A percentile compares a stretch with the other conserved stretches of the same genome.
phyloP scores from a whole-genome alignment of 2,329 filamentous ascomycete species.

The Fusarium incarnatum region DNA sequence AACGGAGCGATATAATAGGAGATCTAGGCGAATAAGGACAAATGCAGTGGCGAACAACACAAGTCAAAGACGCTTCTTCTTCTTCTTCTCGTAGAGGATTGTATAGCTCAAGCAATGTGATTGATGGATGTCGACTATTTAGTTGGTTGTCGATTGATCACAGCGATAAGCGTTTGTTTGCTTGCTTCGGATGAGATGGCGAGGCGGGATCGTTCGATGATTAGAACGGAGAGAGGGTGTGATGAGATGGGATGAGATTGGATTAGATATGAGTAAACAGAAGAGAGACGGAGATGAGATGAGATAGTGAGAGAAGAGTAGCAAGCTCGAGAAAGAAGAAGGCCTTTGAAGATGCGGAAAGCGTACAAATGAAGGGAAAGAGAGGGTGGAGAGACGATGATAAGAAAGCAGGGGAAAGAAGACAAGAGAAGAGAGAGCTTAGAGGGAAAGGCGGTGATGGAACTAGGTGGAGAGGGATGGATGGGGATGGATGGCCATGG shows the following conservation, averaged over 20 bases:
- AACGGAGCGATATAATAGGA: conserved; percentile 23
- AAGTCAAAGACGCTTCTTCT: conserved; percentile 50
- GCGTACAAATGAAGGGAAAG: conserved; percentile 50
- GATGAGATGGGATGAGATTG: conserved; percentile 23
- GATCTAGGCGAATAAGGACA: conserved; percentile 36
- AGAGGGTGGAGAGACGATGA: conserved; percentile 50
- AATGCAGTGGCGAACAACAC: conserved; percentile 36
- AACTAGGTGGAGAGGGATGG: conserved; percentile 51
- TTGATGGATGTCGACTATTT: conserved; percentile 21
- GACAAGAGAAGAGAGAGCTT: conserved; percentile 50
- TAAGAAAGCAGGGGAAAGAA: conserved; percentile 50
- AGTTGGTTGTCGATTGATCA: conserved; percentile 32
- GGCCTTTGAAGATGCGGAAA: conserved; percentile 50
- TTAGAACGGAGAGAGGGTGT: conserved; percentile 30
- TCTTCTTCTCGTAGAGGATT: conserved; percentile 43
- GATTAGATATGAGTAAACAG: conserved; percentile 33
- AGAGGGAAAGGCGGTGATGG: conserved; percentile 53
- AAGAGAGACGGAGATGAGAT: conserved; percentile 37
- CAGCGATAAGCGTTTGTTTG: conserved; percentile 39
- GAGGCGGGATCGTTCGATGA: conserved; percentile 40
- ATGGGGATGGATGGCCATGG: conserved; percentile 50
- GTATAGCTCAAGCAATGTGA: conserved; percentile 37
- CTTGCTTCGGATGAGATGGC: conserved; percentile 44
- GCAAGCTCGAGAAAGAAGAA: conserved; percentile 54
- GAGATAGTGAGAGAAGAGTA: conserved; percentile 42